Base-by-base conservation (phyloP, 345 rosid species). In the Syzygium oleosum region DNA sequence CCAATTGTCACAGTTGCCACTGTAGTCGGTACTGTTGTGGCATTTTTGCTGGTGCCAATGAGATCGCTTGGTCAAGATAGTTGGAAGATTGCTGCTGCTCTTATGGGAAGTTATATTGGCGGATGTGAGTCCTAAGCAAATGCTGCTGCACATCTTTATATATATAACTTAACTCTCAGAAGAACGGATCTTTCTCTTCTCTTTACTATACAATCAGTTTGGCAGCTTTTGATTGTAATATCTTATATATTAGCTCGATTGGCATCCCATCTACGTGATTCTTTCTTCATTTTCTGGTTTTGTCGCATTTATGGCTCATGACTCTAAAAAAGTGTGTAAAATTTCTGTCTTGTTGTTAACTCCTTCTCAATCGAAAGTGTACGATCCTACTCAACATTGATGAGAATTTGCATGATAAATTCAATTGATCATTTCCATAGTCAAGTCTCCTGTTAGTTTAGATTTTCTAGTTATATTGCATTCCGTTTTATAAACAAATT, bases 31-130 rank as follows among this genome's bases (percentile, higher is more conserved):
- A 97, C 99, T 11, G 87, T 85, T 13, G 63, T 95, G 88, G 99
- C 98, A 3, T 97, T 89, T 92, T 88, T 91, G 89, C 58, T 94
- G 59, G 98, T 96, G 90, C 99, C 99, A 58, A 95, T 95, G 99
- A 91, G 90, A 89, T 90, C 98, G 27, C 98, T 95, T 90, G 99
- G 99, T 85, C 92, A 90, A 51, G 97, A 95, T 90, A 92, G 94
- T 88, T 97, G 99, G 98, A 97, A 96, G 91, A 94, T 97, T 84
- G 99, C 98, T 31, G 97, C 98, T 89, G 98, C 99, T 59, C 97
- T 97, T 59, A 96, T 95, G 99, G 97, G 98, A 54, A 94, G 98
- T 86, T 95, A 97, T 87, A 97, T 97, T 38, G 96, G 97, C 85
- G 97, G 95, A 94, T 93, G 97, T 95, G 90, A 93, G 95, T 91